Base-by-base conservation (phyloP, 768 basidiomycete species). In the Pholiota molesta region DNA sequence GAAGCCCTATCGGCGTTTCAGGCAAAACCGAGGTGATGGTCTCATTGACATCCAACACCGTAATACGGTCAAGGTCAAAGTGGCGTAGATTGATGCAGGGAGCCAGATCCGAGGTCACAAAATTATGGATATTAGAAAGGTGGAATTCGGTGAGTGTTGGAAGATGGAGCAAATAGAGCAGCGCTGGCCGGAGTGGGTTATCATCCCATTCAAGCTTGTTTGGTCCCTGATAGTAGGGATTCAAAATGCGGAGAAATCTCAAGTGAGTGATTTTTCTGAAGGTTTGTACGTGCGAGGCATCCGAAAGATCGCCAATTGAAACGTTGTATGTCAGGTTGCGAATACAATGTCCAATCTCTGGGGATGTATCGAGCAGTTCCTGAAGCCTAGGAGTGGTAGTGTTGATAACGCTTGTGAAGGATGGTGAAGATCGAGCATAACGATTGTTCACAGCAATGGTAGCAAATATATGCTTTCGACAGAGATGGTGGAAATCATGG, bases 121-220 rank as follows among this genome's bases (percentile, higher is more conserved):
- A 60, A 45, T 57, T 33, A 26, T 45, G 29, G 29, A 64, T 14
- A 16, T 28, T 35, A 5, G 10, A 17, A 7, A 57, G 11, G 9
- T 37, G 33, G 16, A 64, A 42, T 29, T 60, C 33, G 2, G 16
- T 49, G n/a, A 61, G 56, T 31, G 60, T 57, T 19, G 63, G 59
- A 52, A 60, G 59, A 28, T 53, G 60, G 6, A 64, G 14, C 1
- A 61, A 59, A 40, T 55, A 29, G 37, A 57, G 63, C 21, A 61
- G 35, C 9, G 37, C 51, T n/a, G 59, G 56, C n/a, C 63, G 51
- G 14, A 64, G 26, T n/a, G 56, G 52, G 51, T 61, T 57, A n/a
- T 57, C 21, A 17, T 37, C 57, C 63, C 63, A 64, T 45, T 52
- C 31, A 55, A 57, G 35, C 14, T 31, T 44, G 28, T 17, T n/a